Evolutionary conservation across 495 filamentous ascomycete species (phyloP), one percentile per base, ranked within the genome.

Genomic region (Penicillium chermesinum): DNA sequence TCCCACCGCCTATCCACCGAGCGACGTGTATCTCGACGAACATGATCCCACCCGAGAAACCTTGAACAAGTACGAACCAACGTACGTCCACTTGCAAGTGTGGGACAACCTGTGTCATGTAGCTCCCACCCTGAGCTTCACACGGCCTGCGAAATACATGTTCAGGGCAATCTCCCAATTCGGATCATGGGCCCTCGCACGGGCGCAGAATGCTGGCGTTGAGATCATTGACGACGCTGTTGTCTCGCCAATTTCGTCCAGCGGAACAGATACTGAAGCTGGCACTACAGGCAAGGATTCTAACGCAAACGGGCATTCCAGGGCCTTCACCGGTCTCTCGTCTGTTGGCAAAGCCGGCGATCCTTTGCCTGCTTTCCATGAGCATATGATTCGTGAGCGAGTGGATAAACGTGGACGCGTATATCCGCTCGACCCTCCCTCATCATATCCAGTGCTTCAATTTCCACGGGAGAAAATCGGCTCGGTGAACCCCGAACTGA

Each of bases 41-140:
- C 62, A 79, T 35, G 83, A 82, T 2, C 78, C 84, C 13, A 59
- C 75, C 13, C 64, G 70, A 41, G 66, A 68, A n/a, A 65, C 48
- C 7, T 53, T 94, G 14, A 64, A 74, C 18, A 80, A 78, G 33
- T 93, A 85, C 58, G 77, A 79, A 27, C 86, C 88, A 2, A 97
- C 91, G 0, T 83, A 95, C 59, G 91, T 97, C 7, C 89, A 95
- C 62, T 72, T 97, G n/a, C 91, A 97, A 64, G 85, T 97, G 6
- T 96, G 91, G 88, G 91, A 96, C 22, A 82, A 95, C 58, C 70
- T 95, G 14, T 97, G 91, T 44, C 91, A 97, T 61, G 91, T 95
- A 10, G 87, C 85, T 2, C 87, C 89, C 4, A 94, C 89, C 1
- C 71, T 97, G 10, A 91, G 87, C 62, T 97, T 91, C 58, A 96